Evolutionary conservation across 306 rosid genomes (phyloP).

Genomic region (Astragalus membranaceus): DNA sequence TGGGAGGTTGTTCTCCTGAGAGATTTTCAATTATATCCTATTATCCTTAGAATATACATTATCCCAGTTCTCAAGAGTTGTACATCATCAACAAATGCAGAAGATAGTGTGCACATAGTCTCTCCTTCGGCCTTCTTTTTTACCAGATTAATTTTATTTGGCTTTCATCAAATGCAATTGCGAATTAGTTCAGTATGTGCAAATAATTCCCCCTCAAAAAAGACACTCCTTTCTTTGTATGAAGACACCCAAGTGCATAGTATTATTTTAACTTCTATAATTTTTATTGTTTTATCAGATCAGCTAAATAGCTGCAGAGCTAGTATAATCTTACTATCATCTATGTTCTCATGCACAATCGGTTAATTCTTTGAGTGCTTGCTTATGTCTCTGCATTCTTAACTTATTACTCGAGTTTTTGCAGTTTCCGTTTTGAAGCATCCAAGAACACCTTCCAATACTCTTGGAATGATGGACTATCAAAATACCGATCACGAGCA

Average conservation of each 20-base stretch:
- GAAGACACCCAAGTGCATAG: neutral
- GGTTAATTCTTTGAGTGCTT: neutral
- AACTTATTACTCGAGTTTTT: neutral
- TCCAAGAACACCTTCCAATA: slow-evolving; percentile 36
- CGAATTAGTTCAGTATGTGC: neutral
- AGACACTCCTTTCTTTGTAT: neutral
- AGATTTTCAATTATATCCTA: neutral
- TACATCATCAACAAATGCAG: neutral
- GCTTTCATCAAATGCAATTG: neutral
- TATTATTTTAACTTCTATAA: neutral
- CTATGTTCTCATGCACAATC: neutral
- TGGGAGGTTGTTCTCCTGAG: neutral
- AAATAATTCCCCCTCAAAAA: neutral
- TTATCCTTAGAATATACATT: too few relatives aligned
- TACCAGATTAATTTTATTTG: neutral
- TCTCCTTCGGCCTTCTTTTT: neutral
- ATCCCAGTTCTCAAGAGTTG: neutral
- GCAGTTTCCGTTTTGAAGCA: slow-evolving; percentile 52
- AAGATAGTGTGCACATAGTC: neutral
- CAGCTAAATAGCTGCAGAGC: neutral
- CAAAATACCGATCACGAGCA: slow-evolving; percentile 38
- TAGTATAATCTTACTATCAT: neutral
- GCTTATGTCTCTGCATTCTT: neutral
- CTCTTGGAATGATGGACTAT: slow-evolving; percentile 48
- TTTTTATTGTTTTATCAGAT: neutral